Evolutionary conservation across 2,329 filamentous ascomycete genomes (phyloP).

Genomic region (Macroventuria anomochaeta): DNA sequence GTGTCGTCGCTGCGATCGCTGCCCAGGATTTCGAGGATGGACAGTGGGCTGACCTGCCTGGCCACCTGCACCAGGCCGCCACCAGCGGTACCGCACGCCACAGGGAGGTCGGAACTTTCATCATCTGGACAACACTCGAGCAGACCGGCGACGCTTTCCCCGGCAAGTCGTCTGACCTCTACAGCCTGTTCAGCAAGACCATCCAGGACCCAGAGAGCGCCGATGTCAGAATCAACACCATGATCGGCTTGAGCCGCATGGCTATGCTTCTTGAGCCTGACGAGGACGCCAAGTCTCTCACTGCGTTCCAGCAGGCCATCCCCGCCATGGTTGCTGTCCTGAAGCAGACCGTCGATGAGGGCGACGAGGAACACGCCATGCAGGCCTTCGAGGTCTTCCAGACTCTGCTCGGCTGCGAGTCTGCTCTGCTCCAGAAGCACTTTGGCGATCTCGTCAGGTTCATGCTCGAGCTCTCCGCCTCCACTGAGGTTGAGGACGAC

Average conservation of each 20-base stretch:
- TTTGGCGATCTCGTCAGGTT: slow-evolving; percentile 90
- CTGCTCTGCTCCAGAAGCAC: slow-evolving; percentile 80
- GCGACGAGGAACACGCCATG: slow-evolving; percentile 86
- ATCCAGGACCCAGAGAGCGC: slow-evolving; percentile 90
- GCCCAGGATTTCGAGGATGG: slow-evolving; percentile 85
- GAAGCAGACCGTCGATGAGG: slow-evolving; percentile 78
- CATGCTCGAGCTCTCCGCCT: slow-evolving; percentile 86
- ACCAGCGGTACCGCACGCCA: slow-evolving; percentile 76
- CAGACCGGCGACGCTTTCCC: slow-evolving; percentile 83
- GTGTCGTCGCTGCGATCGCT: slow-evolving; percentile 86
- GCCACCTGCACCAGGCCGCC: slow-evolving; percentile 78
- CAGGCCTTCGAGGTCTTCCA: slow-evolving; percentile 97
- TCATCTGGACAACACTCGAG: slow-evolving; percentile 91
- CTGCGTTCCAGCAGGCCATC: slow-evolving; percentile 78
- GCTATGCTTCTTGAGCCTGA: slow-evolving; percentile 88
- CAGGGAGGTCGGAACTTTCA: slow-evolving; percentile 89
- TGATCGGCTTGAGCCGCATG: slow-evolving; percentile 86
- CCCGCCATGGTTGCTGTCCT: slow-evolving; percentile 89
- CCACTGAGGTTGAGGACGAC: slow-evolving; percentile 80
- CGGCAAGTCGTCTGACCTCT: slow-evolving; percentile 79
- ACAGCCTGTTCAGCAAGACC: slow-evolving; percentile 82
- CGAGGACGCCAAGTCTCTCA: slow-evolving; percentile 76
- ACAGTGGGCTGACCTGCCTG: slow-evolving; percentile 82
- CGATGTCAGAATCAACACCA: slow-evolving; percentile 93
- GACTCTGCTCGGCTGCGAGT: slow-evolving; percentile 88